A percentile compares a stretch with the other conserved stretches of the same genome.
Conservation (phyloP, 1,284 basidiomycete species). For the Trichosporon faecale region DNA sequence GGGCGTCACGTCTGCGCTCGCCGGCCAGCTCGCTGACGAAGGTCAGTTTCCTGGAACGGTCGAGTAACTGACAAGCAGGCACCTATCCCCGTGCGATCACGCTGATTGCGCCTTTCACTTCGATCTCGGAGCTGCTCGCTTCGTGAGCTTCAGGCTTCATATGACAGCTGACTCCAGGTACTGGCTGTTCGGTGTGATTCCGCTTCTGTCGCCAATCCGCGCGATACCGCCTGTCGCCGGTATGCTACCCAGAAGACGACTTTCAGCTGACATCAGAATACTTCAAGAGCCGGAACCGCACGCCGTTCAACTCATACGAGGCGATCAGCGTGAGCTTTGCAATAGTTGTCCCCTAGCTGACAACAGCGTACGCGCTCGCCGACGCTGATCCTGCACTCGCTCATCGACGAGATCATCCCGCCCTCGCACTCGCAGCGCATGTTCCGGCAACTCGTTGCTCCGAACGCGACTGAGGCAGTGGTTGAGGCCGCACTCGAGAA, state of each 20-base stretch:
- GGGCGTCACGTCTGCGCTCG: conserved; percentile 63
- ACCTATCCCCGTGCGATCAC: conserved; percentile 39
- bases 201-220: conserved; percentile 38
- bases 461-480: background rate
- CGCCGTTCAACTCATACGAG: conserved; percentile 37
- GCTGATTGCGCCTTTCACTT: conserved; percentile 47
- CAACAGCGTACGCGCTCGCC: conserved; percentile 61
- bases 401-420: conserved; percentile 77
- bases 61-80: conserved; percentile 22
- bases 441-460: conserved; percentile 60
- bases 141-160: conserved; percentile 26
- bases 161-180: conserved; percentile 27
- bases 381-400: conserved; percentile 73
- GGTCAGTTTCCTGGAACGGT: conserved; percentile 28
- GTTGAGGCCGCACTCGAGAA: background rate
- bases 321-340: conserved; percentile 30
- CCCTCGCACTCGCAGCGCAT: conserved; percentile 69
- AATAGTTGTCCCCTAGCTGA: background rate
- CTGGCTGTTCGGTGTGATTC: conserved; percentile 40
- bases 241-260: background rate
- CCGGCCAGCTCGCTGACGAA: conserved; percentile 37
- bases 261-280: conserved; percentile 25
- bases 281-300: conserved; percentile 29
- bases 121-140: conserved; percentile 38
- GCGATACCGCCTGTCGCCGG: conserved; percentile 31